Evolutionary conservation across 345 rosid genomes (phyloP).

Genomic region (Eucalyptus brandiana): DNA sequence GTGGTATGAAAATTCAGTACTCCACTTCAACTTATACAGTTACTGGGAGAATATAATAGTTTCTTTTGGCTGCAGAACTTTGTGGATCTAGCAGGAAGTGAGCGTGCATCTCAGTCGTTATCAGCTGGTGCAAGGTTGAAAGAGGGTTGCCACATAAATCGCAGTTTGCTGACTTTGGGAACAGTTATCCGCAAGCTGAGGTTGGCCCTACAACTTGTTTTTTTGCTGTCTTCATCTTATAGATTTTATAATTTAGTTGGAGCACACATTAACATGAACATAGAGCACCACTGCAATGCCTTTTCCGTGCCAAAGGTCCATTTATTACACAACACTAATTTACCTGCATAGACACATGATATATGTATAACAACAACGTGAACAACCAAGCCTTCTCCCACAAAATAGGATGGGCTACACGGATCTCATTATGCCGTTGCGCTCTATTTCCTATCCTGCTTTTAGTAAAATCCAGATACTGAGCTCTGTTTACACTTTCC

Average conservation of each 20-base stretch:
- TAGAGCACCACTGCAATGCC: neutral
- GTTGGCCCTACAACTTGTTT: conserved; percentile 14
- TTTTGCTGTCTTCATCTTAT: neutral
- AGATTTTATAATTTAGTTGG: neutral
- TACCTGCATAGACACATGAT: neutral
- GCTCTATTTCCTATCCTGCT: neutral
- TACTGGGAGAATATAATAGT: neutral
- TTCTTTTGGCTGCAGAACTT: conserved; percentile 46
- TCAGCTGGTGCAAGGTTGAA: conserved; percentile 87
- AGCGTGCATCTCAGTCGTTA: conserved; percentile 87
- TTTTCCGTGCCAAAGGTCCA: neutral
- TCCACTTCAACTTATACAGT: neutral
- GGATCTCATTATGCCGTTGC: accelerated
- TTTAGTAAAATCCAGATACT: neutral
- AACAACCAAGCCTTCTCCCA: neutral
- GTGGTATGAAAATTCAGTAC: conserved; percentile 37
- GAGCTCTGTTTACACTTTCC: neutral
- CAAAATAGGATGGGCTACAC: neutral
- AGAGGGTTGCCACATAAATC: conserved; percentile 95
- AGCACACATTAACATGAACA: neutral
- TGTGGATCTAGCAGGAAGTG: conserved; percentile 95
- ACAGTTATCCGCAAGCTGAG: conserved; percentile 94
- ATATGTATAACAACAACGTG: accelerated
- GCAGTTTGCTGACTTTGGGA: conserved; percentile 86
- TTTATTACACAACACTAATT: neutral